These are phyloP conservation scores for Globisporangium nunn DNA, from an alignment of 352 stramenopile species.

Conservation along the genomic window DNA sequence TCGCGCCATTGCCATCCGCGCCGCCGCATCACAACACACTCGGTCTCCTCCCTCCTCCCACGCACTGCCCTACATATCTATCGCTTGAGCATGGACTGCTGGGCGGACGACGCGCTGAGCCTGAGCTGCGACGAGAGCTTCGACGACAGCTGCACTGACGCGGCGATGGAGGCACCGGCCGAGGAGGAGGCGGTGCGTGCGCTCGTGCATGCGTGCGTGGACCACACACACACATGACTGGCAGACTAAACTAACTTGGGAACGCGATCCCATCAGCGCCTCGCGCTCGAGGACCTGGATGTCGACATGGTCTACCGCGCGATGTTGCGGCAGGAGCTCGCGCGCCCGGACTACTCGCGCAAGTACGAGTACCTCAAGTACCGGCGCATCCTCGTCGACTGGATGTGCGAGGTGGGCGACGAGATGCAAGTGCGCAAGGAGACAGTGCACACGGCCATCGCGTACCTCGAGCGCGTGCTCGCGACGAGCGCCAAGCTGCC, in stretches of 20 bases:
- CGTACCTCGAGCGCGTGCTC: slow-evolving; percentile 76
- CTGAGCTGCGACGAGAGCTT: slow-evolving; percentile 82
- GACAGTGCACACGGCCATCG: slow-evolving; percentile 71
- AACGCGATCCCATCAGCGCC: slow-evolving; percentile 24
- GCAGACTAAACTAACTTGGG: background rate
- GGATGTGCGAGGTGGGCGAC: slow-evolving; percentile 82
- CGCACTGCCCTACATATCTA: background rate
- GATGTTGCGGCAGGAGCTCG: slow-evolving; percentile 72
- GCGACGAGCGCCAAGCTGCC: slow-evolving; percentile 36
- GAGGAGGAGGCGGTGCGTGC: slow-evolving; percentile 35
- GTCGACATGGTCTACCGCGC: slow-evolving; percentile 58
- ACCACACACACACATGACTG: background rate
- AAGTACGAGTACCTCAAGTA: slow-evolving; percentile 84
- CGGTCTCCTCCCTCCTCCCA: background rate
- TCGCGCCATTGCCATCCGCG: background rate
- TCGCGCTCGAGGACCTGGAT: slow-evolving; percentile 72
- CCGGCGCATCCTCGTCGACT: slow-evolving; percentile 74
- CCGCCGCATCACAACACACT: background rate
- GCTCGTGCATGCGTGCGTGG: background rate
- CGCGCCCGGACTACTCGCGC: slow-evolving; percentile 57
- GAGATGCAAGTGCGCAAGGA: slow-evolving; percentile 80
- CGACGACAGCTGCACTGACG: slow-evolving; percentile 38
- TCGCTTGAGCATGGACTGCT: slow-evolving; percentile 32
- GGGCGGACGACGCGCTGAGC: slow-evolving; percentile 26
- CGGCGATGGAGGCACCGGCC: slow-evolving; percentile 31